phyloP scores from a whole-genome alignment of 23 red algal genomes.

The Gracilaria gracilis region DNA sequence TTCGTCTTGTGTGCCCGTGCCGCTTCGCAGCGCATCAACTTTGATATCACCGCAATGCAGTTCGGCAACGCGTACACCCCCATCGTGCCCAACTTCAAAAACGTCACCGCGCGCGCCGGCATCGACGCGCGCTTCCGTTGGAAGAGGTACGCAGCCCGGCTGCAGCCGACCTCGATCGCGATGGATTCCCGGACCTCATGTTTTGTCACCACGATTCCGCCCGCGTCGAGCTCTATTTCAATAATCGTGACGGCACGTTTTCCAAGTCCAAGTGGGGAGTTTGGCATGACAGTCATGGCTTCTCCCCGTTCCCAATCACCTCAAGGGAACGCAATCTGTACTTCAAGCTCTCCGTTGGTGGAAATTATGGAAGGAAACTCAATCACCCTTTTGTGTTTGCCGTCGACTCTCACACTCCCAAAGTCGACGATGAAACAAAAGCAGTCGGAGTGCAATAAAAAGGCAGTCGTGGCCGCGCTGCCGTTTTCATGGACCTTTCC shows the following conservation, averaged over 20 bases:
- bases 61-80: neutral
- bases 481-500: conserved; percentile 62
- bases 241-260: conserved; percentile 62
- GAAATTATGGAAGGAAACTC: conserved; percentile 31
- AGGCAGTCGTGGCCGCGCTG: conserved; percentile 51
- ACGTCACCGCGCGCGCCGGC: conserved; percentile 1
- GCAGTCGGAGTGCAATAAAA: neutral
- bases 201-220: conserved; percentile 62
- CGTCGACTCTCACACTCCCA: neutral
- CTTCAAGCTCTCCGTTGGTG: conserved; percentile 56
- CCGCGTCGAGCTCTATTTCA: conserved; percentile 47
- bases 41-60: neutral
- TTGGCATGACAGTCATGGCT: conserved; percentile 55
- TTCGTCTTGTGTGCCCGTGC: neutral
- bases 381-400: conserved; percentile 38
- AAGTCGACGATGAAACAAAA: conserved; percentile 1
- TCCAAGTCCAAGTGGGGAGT: conserved; percentile 5
- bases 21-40: neutral
- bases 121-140: conserved; percentile 9
- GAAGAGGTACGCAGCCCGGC: conserved; percentile 65
- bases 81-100: neutral
- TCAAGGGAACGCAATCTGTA: conserved; percentile 11
- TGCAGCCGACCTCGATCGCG: conserved; percentile 70
- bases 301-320: conserved; percentile 10
- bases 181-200: conserved; percentile 69